Conservation (phyloP, 352 stramenopile genomes). For the Albugo candida region DNA sequence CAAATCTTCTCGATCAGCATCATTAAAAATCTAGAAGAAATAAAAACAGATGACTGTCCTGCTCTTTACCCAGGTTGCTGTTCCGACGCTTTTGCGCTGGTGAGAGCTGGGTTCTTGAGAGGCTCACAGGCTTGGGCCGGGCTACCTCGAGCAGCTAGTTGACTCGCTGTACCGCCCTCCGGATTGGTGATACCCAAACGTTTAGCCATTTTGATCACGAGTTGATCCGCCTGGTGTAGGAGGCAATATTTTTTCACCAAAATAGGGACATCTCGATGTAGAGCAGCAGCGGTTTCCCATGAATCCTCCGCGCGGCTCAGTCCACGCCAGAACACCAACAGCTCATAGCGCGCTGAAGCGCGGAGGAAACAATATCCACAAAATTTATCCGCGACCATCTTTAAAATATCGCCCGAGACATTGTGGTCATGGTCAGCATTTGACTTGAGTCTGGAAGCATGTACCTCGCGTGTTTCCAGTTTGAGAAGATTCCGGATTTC, state of each 20-base stretch:
- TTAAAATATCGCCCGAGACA: neutral
- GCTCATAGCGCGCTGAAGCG: conserved; percentile 2
- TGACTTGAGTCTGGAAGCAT: neutral
- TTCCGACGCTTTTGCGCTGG: no score
- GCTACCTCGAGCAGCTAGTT: no score
- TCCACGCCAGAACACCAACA: conserved; percentile 10
- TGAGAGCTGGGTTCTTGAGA: no score
- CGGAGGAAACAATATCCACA: neutral
- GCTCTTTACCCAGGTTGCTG: no score
- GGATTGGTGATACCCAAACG: no score
- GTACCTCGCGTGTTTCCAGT: neutral
- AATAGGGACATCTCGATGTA: conserved; percentile 8
- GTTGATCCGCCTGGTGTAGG: no score
- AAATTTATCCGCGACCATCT: neutral
- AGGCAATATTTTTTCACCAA: conserved; percentile 2
- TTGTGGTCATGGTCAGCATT: neutral
- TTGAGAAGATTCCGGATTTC: neutral
- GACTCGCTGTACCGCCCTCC: no score
- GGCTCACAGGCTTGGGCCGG: no score
- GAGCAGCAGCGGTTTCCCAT: conserved; percentile 8
- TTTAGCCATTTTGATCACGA: no score
- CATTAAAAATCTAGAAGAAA: no score
- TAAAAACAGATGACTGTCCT: no score
- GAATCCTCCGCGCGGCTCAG: conserved; percentile 8
- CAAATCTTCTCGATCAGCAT: no score